Base-by-base conservation (phyloP, 2,329 filamentous ascomycete genomes). In the Fusarium nematophilum region DNA sequence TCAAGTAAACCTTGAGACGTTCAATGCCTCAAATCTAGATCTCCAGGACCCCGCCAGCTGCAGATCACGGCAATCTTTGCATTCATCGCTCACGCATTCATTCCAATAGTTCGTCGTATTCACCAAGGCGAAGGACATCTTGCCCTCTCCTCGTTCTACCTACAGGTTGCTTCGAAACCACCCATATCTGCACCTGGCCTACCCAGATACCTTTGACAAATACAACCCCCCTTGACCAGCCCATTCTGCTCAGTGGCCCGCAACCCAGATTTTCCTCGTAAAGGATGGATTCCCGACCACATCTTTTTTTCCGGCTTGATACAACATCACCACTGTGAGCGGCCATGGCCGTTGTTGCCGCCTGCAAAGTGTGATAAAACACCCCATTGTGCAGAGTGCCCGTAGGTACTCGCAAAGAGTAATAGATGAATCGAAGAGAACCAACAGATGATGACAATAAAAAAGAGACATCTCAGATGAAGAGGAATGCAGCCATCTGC, bases 71-170 rank as follows among this genome's bases (percentile, higher is more conserved):
- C 14, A 29, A 27, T 25, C 27, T 34, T 50, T 17, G 46, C 44
- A 50, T 27, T 36, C n/a, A 48, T 33, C 1, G 6, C 17, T 52
- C 36, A 30, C 26, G 37, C 25, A 17, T 59, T 64, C 65, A 65
- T 69, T 69, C 65, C 67, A 69, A 64, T 68, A 69, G 52, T 65
- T n/a, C 51, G 49, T 69, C 43, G 33, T 65, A 64, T 67, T 69
- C 47, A 69, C 63, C 53, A 67, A 47, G 36, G 45, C 21, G 15
- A 59, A 42, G 51, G 40, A 59, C 62, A 39, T 51, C 44, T 14
- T 56, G 25, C 38, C 56, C 52, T 56, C 50, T 51, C 39, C 36
- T 53, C 42, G 27, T 61, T 52, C 45, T 65, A 68, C 48, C 52
- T 68, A 59, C 40, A 55, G 44, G 46, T 56, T 52, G 45, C 56